phyloP scores from a whole-genome alignment of 495 filamentous ascomycete species.

The Hypoxylon crocopeplum region DNA sequence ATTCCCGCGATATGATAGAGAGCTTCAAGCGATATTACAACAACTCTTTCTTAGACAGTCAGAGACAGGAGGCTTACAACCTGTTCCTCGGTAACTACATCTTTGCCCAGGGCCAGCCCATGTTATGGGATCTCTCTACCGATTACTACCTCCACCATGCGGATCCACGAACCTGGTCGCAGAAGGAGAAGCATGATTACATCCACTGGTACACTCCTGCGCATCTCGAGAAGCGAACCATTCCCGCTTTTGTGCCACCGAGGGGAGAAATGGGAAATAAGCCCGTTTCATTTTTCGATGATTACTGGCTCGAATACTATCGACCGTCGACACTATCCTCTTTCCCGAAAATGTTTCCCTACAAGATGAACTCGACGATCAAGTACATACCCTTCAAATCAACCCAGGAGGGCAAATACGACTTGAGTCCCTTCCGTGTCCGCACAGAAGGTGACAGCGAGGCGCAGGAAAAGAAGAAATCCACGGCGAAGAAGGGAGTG shows the following conservation, averaged over 20 bases:
- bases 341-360: constrained; percentile 86
- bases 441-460: constrained; percentile 61
- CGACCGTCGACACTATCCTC: constrained; percentile 84
- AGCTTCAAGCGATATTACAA: constrained; percentile 99
- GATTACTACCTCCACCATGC: constrained; percentile 97
- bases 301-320: constrained; percentile 99
- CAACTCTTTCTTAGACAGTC: constrained; percentile 95
- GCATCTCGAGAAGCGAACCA: constrained; percentile 65
- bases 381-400: constrained; percentile 78
- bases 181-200: constrained; percentile 68
- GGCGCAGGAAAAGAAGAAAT: constrained; percentile 56
- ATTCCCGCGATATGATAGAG: constrained; percentile 98
- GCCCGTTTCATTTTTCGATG: constrained; percentile 76
- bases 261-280: constrained; percentile 55
- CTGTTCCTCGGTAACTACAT: constrained; percentile 97
- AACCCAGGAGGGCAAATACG: constrained; percentile 72
- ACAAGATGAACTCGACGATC: constrained; percentile 85
- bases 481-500: constrained; percentile 62
- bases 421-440: constrained; percentile 84
- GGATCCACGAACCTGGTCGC: constrained; percentile 75
- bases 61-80: constrained; percentile 97
- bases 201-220: constrained; percentile 89
- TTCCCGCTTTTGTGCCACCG: constrained; percentile 57
- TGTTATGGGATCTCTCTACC: constrained; percentile 95
- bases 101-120: constrained; percentile 86